phyloP scores from a whole-genome alignment of 805 yeast genomes.

The Wickerhamiella domercqiae region DNA sequence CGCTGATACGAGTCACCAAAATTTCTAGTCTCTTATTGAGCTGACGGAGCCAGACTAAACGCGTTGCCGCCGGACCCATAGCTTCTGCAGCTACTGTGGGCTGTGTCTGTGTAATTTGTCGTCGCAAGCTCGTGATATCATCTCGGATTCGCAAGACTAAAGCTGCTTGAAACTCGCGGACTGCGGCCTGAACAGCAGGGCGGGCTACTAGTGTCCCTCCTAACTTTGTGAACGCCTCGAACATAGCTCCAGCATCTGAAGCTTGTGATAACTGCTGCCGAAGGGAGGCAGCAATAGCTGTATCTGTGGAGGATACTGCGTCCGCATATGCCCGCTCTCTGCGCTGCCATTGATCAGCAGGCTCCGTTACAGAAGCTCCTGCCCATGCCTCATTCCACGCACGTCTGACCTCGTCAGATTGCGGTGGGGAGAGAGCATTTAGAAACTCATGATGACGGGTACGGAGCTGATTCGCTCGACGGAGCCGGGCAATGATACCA shows the following conservation, averaged over 20 bases:
- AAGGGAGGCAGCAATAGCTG: conserved; percentile 29
- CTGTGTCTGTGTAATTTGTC: background rate
- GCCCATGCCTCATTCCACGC: background rate
- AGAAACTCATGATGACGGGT: conserved; percentile 27
- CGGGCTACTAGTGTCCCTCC: conserved; percentile 32
- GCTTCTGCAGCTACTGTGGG: conserved; percentile 27
- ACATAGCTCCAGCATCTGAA: conserved; percentile 30
- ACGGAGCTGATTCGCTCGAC: conserved; percentile 33
- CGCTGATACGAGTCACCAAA: conserved; percentile 32
- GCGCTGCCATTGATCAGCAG: conserved; percentile 25
- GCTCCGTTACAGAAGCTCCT: background rate
- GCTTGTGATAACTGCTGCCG: conserved; percentile 28
- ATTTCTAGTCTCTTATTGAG: conserved; percentile 30
- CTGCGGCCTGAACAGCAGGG: conserved; percentile 40
- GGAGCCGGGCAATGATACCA: conserved; percentile 30
- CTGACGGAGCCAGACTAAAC: conserved; percentile 40
- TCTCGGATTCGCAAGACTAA: conserved; percentile 30
- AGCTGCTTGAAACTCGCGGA: conserved; percentile 42
- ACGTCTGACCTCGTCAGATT: background rate
- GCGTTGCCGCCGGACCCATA: conserved; percentile 33
- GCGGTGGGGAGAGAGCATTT: background rate
- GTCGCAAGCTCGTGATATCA: conserved; percentile 2
- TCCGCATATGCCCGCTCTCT: conserved; percentile 31
- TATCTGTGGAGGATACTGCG: conserved; percentile 33
- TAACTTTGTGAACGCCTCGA: conserved; percentile 35